phyloP scores from a whole-genome alignment of 73 alveolate species.

The Stentor coeruleus region DNA sequence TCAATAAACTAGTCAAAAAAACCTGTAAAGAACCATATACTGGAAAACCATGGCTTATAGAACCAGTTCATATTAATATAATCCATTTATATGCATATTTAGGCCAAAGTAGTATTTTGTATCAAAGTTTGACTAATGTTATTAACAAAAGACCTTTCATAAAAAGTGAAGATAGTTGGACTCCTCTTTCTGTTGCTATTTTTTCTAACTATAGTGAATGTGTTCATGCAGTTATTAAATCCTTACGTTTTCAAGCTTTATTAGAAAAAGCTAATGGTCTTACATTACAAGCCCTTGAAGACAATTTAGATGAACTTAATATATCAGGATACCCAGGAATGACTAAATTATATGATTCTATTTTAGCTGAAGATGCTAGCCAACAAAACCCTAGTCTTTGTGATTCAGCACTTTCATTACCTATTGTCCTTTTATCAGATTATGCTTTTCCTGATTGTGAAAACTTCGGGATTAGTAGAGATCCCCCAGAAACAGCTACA shows the following conservation, averaged over 20 bases:
- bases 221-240: neutral
- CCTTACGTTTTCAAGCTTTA: neutral
- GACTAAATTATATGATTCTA: neutral
- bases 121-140: neutral
- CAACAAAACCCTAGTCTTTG: slow-evolving; percentile 10
- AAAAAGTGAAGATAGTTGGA: neutral
- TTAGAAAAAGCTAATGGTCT: neutral
- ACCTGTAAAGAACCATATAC: neutral
- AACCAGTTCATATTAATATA: neutral
- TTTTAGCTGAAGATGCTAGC: neutral
- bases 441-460: neutral
- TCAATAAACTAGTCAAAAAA: neutral
- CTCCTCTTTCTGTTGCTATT: neutral
- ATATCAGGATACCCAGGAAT: neutral
- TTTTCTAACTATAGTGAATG: neutral
- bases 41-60: neutral
- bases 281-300: neutral
- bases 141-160: slow-evolving; percentile 1
- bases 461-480: neutral
- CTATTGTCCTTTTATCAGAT: neutral
- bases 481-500: neutral
- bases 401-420: neutral
- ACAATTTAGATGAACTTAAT: neutral
- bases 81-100: neutral
- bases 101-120: neutral